Percentiles rank a stretch among this genome's conserved stretches.
Evolutionary conservation across 164 flowering plant species (phyloP).

Genomic region (Aristolochia californica): DNA sequence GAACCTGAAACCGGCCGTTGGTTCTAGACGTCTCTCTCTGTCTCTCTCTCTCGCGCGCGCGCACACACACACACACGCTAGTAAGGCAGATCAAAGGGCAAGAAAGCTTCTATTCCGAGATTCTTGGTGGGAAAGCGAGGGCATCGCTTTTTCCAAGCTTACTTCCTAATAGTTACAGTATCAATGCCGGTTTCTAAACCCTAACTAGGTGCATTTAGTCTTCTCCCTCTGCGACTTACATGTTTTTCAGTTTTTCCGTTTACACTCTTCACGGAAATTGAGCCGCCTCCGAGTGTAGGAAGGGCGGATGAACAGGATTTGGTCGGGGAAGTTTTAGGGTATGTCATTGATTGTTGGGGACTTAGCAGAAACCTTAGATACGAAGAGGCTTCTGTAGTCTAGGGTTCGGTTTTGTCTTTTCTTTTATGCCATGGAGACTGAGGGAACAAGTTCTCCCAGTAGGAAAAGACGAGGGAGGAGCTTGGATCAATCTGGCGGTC

Average conservation of each 20-base stretch:
- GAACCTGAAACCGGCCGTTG: conserved; percentile 5
- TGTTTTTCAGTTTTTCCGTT: too few species aligned
- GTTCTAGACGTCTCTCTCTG: too few species aligned
- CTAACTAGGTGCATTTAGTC: background rate
- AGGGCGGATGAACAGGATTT: too few species aligned
- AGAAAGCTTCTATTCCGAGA: background rate
- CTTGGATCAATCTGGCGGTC: conserved; percentile 15
- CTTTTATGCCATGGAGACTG: background rate
- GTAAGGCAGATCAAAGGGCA: conserved; percentile 1
- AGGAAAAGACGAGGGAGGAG: conserved; percentile 8
- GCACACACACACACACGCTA: too few species aligned
- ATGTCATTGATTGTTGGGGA: background rate
- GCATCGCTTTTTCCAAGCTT: background rate
- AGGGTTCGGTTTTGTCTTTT: background rate
- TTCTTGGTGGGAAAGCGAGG: background rate
- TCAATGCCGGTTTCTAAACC: background rate
- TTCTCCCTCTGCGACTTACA: background rate
- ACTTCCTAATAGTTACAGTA: background rate
- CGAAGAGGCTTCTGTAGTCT: background rate
- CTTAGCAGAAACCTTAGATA: conserved; percentile 3
- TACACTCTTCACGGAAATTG: too few species aligned
- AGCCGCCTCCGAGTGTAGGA: too few species aligned
- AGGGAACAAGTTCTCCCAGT: background rate
- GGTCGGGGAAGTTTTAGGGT: background rate
- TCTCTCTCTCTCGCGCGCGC: too few species aligned